Evolutionary conservation across 768 basidiomycete genomes (phyloP).

Genomic region (Pulveroboletus sp.): DNA sequence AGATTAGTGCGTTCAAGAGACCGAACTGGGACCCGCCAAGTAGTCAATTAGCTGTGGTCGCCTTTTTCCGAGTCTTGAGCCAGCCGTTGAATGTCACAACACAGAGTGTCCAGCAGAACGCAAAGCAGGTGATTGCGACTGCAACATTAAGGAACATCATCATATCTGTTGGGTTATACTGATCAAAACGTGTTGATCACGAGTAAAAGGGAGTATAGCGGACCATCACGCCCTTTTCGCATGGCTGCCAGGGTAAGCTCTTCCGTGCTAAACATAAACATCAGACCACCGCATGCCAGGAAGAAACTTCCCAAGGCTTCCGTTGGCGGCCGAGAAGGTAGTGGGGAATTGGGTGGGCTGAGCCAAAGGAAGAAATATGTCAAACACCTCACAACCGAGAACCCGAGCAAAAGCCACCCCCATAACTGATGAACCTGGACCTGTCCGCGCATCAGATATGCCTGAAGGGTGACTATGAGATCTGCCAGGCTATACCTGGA

Average conservation of each 20-base stretch:
- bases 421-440: constrained; percentile 89
- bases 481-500: constrained; percentile 50
- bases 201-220: constrained; percentile 14
- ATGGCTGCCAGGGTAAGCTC: constrained; percentile 89
- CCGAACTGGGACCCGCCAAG: not conserved
- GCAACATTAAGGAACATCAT: constrained; percentile 89
- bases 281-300: constrained; percentile 81
- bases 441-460: constrained; percentile 31
- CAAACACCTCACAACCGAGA: constrained; percentile 73
- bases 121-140: constrained; percentile 80
- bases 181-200: constrained; percentile 5
- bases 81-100: constrained; percentile 82
- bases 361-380: constrained; percentile 97
- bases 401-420: constrained; percentile 82
- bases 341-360: constrained; percentile 72
- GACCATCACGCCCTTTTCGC: constrained; percentile 83
- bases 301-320: constrained; percentile 88
- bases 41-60: not conserved
- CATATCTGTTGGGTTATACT: constrained; percentile 46
- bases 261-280: constrained; percentile 88
- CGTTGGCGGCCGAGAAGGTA: constrained; percentile 90
- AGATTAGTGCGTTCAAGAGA: too few species aligned
- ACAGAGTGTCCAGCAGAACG: constrained; percentile 78
- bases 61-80: constrained; percentile 48
- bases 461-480: not conserved